Conservation (phyloP, 148 eudicot genomes). For the Silene uniflora region DNA sequence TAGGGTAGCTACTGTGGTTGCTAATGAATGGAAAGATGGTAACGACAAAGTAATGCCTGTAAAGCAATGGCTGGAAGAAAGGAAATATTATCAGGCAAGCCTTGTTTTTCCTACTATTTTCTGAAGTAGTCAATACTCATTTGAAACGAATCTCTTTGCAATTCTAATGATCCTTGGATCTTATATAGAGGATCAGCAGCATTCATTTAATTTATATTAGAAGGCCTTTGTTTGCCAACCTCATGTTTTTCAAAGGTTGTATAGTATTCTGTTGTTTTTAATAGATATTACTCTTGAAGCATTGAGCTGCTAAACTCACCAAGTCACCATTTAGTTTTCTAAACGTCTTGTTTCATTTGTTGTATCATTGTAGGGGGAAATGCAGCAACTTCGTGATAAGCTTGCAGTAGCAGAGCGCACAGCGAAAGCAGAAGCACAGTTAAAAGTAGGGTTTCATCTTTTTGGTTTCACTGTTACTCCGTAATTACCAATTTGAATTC, state of each 20-base stretch:
- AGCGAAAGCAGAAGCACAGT: slow-evolving; percentile 87
- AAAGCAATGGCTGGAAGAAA: slow-evolving; percentile 96
- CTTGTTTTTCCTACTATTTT: background rate
- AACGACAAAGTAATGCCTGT: slow-evolving; percentile 98
- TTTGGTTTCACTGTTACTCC: background rate
- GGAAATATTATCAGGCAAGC: slow-evolving; percentile 82
- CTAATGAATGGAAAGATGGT: slow-evolving; percentile 99
- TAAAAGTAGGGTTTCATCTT: slow-evolving; percentile 52
- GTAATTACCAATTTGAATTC: no score
- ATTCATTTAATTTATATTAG: background rate
- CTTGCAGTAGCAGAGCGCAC: slow-evolving; percentile 85
- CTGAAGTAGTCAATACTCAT: background rate
- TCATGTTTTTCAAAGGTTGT: no score
- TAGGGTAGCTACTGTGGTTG: slow-evolving; percentile 91
- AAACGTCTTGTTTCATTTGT: background rate
- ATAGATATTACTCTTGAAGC: background rate
- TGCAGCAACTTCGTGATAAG: slow-evolving; percentile 89
- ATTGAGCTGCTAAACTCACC: background rate
- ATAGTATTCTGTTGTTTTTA: no score
- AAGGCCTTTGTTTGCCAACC: no score
- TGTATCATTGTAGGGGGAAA: slow-evolving; percentile 56
- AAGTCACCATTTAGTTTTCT: background rate
- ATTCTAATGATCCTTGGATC: background rate
- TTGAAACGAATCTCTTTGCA: background rate
- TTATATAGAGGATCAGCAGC: background rate